A percentile compares a stretch with the other conserved stretches of the same genome.
Conservation (phyloP, 1,284 basidiomycete genomes). For the Rhodotorula sp. region DNA sequence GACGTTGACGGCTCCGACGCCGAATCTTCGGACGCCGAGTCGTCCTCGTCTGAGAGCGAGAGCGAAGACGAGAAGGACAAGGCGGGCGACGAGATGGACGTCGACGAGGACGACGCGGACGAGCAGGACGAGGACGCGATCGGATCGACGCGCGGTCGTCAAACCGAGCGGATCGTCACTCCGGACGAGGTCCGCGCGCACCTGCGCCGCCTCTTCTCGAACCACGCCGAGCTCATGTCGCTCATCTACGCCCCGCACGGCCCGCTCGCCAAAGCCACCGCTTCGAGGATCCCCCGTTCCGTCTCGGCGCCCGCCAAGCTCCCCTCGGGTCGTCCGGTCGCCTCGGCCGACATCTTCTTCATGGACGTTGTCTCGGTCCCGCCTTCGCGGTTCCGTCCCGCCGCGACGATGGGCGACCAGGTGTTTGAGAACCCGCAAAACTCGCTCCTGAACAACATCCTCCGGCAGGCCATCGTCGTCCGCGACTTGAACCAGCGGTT, state of each 20-base stretch:
- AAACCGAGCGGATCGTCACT: slow-evolving; percentile 88
- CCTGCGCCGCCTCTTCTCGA: slow-evolving; percentile 80
- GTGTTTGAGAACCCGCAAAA: slow-evolving; percentile 97
- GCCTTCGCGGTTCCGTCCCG: slow-evolving; percentile 93
- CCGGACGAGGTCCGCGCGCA: slow-evolving; percentile 92
- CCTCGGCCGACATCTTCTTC: slow-evolving; percentile 93
- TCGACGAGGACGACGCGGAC: slow-evolving; percentile 40
- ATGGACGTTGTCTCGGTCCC: slow-evolving; percentile 87
- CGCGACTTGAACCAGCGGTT: slow-evolving; percentile 73
- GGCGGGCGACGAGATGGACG: slow-evolving; percentile 55
- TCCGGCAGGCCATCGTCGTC: slow-evolving; percentile 67
- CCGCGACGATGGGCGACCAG: slow-evolving; percentile 85
- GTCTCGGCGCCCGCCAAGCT: slow-evolving; percentile 43
- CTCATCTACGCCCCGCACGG: slow-evolving; percentile 93
- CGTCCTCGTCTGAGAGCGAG: slow-evolving; percentile 46
- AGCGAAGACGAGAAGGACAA: slow-evolving; percentile 47
- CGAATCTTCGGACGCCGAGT: slow-evolving; percentile 10
- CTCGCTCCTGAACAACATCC: slow-evolving; percentile 79
- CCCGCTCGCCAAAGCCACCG: slow-evolving; percentile 58
- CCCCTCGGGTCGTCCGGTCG: slow-evolving; percentile 50
- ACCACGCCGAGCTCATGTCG: slow-evolving; percentile 76
- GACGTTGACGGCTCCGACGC: slow-evolving; percentile 15
- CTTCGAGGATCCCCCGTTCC: slow-evolving; percentile 31
- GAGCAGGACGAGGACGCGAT: slow-evolving; percentile 38
- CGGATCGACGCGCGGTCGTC: slow-evolving; percentile 64